phyloP scores from a whole-genome alignment of 495 filamentous ascomycete genomes.

The Penicillium daleae region DNA sequence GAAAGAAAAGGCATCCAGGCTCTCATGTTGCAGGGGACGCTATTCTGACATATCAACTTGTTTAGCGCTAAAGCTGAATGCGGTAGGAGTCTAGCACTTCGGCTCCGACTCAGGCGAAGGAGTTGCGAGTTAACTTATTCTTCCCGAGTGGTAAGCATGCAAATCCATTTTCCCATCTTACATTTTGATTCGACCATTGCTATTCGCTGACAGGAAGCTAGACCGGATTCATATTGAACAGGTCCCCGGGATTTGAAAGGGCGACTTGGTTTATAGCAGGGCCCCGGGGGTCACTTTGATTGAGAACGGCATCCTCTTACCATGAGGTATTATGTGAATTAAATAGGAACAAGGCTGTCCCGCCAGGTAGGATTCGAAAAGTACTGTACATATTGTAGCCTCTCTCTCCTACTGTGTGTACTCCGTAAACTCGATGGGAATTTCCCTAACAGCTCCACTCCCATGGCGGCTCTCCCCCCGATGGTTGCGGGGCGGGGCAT shows the following conservation, averaged over 20 bases:
- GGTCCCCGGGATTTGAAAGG: neutral
- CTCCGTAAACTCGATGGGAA: neutral
- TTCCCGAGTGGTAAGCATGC: conserved; percentile 9
- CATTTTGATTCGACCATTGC: neutral
- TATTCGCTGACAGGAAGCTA: neutral
- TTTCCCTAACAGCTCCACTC: conserved; percentile 23
- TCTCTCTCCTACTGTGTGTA: neutral
- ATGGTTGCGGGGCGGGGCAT: conserved; percentile 23
- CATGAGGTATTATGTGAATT: neutral
- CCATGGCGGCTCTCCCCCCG: neutral
- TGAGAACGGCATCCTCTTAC: neutral
- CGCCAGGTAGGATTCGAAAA: neutral
- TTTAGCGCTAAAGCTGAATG: conserved; percentile 22
- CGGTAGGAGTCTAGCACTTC: conserved; percentile 15
- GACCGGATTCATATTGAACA: neutral
- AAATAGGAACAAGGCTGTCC: conserved; percentile 9
- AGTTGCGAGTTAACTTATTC: neutral
- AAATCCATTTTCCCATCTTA: neutral
- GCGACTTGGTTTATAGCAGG: neutral
- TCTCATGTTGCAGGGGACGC: conserved; percentile 6
- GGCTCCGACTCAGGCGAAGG: conserved; percentile 2
- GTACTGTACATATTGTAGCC: neutral
- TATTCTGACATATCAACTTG: conserved; percentile 31
- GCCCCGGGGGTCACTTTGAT: neutral
- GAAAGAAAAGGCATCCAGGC: conserved; percentile 4